These are phyloP conservation scores for Apiospora aurea DNA, from an alignment of 2,329 filamentous ascomycete genomes.

Conservation along the genomic window DNA sequence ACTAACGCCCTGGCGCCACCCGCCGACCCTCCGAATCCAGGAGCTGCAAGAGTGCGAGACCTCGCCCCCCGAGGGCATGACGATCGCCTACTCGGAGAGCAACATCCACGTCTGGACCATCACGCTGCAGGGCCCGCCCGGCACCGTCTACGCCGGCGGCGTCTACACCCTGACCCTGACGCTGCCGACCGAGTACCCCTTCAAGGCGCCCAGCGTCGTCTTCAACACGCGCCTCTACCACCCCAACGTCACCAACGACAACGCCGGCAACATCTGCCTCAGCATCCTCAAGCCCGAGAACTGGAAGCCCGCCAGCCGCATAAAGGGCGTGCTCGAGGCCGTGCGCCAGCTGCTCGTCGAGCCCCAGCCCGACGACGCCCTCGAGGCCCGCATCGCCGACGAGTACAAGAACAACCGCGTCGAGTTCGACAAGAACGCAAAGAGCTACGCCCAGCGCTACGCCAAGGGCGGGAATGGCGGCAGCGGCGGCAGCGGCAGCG, in stretches of 20 bases:
- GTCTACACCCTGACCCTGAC: slow-evolving; percentile 75
- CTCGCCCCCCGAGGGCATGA: slow-evolving; percentile 55
- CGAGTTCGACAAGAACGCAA: slow-evolving; percentile 77
- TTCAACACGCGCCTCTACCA: slow-evolving; percentile 95
- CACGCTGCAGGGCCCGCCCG: slow-evolving; percentile 52
- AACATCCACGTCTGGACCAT: slow-evolving; percentile 62
- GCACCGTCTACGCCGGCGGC: slow-evolving; percentile 66
- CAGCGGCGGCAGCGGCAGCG: neutral
- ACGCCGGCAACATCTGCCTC: slow-evolving; percentile 84
- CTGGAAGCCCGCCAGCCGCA: slow-evolving; percentile 89
- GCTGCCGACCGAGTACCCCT: slow-evolving; percentile 84
- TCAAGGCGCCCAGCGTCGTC: slow-evolving; percentile 81
- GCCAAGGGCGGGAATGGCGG: slow-evolving; percentile 49
- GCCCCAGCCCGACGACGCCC: slow-evolving; percentile 87
- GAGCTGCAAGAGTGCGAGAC: slow-evolving; percentile 60
- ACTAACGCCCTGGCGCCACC: neutral
- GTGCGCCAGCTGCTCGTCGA: slow-evolving; percentile 77
- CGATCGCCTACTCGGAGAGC: slow-evolving; percentile 50
- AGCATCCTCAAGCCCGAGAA: slow-evolving; percentile 82
- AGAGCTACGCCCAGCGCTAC: slow-evolving; percentile 76
- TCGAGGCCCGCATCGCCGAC: slow-evolving; percentile 86
- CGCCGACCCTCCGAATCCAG: slow-evolving; percentile 42
- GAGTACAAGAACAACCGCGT: slow-evolving; percentile 75
- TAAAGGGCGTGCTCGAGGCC: slow-evolving; percentile 78
- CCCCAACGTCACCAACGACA: slow-evolving; percentile 91